Base-by-base conservation (phyloP, 1,284 basidiomycete genomes). In the Hemileia vastatrix region DNA sequence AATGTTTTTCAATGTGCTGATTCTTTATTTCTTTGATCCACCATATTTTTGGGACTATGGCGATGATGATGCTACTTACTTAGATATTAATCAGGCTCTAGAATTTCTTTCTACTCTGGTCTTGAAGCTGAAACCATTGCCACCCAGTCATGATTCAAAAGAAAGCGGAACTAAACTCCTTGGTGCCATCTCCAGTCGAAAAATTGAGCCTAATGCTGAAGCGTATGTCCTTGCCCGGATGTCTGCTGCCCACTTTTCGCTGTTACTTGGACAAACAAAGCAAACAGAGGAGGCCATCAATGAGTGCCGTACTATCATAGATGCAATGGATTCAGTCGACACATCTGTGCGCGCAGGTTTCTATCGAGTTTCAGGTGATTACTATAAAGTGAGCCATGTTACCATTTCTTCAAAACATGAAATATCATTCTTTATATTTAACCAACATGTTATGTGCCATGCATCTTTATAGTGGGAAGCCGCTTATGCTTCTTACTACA, bases 401-500 rank as follows among this genome's bases (percentile, higher is more conserved):
- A 27, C 40, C 15, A n/a, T 6, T 24, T 23, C 43, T 33, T 45
- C 36, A 1, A 15, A 8, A 32, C 2, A 13, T 9, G 18, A 21
- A 50, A 1, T 19, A 31, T 48, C 3, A 6, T 13, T 15, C 27
- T 40, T 18, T 47, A 6, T 56, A 11, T 58, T 31, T 27, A 19
- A 9, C 50, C 15, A 6, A 4, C 3, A 8, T 9, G 32, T 2
- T 33, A 9, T 43, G 11, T 49, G n/a, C n/a, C n/a, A n/a, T n/a
- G n/a, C n/a, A n/a, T n/a, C n/a, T 52, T 24, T 13, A 15, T 70
- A 93, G 89, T 87, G 90, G 44, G 95, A 95, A 77, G 91, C 91
- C 44, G 93, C 96, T 70, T 99, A 96, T 73, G 90, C 84, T 21
- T 88, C 90, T 6, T 98, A 96, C 79, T 99, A 98, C 82, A 86